Base-by-base conservation (phyloP, 179 eudicot species). In the Carnegiea gigantea region DNA sequence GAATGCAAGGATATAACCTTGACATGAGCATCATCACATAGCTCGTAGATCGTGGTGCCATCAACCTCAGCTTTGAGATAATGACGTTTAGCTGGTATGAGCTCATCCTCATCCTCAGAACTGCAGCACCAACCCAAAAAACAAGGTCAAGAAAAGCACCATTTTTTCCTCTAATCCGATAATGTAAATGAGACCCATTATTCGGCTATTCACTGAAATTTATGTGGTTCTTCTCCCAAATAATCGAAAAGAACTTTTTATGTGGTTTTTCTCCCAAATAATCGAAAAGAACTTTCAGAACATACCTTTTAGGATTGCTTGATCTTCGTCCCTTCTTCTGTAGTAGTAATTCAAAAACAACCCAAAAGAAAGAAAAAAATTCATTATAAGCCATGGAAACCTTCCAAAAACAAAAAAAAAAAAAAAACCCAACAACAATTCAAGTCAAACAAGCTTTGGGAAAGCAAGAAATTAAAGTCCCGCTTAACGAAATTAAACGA, bases 1-100 rank as follows among this genome's bases (percentile, higher is more conserved):
- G 9, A 9, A 40, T 20, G 0, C 13, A 17, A 36, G 18, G 5
- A 30, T 15, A 48, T 75, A 49, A 90, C 94, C 84, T 82, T 54
- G 38, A 91, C 91, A 48, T 86, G 88, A 13, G 88, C 91, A 59
- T 88, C 73, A 54, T 91, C 94, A 53, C 81, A 46, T 7, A 91
- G 79, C 6, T 87, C 80, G 54, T 73, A 88, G 1, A 75, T 13
- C 9, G 44, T 9, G 21, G 0, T 30, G 2, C 89, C 89, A 59
- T 91, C 94, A 13, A 91, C 88, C 40, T 83, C 82, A 15, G 89
- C 91, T 72, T 84, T 84, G 21, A 76, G 70, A 38, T 86, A 90
- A 49, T 91, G 94, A 7, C 76, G n/a, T 43, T 73, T 86, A 1
- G 94, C 94, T 76, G 57, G 86, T 3, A 81, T 53, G 13, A 85